Evolutionary conservation across 2,329 filamentous ascomycete genomes (phyloP).

Genomic region (Sporothrix variecibatus): DNA sequence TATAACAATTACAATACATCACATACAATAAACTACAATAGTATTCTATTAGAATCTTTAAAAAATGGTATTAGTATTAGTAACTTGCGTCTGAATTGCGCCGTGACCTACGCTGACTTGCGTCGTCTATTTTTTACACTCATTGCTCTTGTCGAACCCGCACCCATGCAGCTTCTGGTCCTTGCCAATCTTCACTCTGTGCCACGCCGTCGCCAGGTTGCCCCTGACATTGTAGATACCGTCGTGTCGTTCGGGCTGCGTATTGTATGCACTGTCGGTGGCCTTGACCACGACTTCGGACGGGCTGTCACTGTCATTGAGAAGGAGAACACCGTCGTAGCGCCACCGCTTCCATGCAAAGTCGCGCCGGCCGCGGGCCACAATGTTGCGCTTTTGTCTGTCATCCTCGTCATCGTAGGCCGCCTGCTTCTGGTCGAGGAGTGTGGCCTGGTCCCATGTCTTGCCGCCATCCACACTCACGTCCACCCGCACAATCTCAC

Average conservation of each 20-base stretch:
- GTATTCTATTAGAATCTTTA: too few relatives aligned
- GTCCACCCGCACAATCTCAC: slow-evolving; percentile 67
- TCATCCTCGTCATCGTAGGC: neutral
- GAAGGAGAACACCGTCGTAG: slow-evolving; percentile 51
- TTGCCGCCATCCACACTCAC: slow-evolving; percentile 63
- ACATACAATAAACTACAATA: neutral
- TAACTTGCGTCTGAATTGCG: too few relatives aligned
- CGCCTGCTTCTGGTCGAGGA: slow-evolving; percentile 50
- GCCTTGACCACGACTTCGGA: slow-evolving; percentile 64
- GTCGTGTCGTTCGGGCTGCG: slow-evolving; percentile 62
- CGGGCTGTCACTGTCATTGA: slow-evolving; percentile 33
- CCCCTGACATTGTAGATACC: slow-evolving; percentile 65
- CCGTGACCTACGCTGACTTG: too few relatives aligned
- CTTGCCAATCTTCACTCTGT: slow-evolving; percentile 50
- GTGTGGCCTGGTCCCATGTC: slow-evolving; percentile 64
- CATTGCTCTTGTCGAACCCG: slow-evolving; percentile 25
- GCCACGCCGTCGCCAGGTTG: slow-evolving; percentile 68
- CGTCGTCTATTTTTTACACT: neutral
- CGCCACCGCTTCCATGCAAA: slow-evolving; percentile 69
- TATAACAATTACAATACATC: slow-evolving; percentile 12
- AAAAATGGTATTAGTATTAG: too few relatives aligned
- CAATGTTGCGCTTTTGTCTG: slow-evolving; percentile 17
- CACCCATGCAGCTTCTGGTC: slow-evolving; percentile 27
- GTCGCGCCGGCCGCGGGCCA: slow-evolving; percentile 38
- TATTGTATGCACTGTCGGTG: slow-evolving; percentile 66